phyloP scores from a whole-genome alignment of 2,329 filamentous ascomycete genomes.

The Botryotinia globosa region DNA sequence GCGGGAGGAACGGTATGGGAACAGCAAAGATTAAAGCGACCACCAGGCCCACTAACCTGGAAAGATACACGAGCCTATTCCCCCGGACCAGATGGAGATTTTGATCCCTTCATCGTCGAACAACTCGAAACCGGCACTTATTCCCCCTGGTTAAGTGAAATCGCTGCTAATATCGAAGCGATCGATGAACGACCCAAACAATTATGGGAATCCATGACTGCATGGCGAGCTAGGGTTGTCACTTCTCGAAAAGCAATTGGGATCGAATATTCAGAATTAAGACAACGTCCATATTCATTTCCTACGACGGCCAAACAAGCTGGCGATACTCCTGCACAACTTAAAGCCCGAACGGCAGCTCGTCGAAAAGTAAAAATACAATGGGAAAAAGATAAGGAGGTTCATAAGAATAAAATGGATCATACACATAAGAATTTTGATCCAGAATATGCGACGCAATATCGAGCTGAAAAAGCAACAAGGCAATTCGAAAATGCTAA shows the following conservation, averaged over 20 bases:
- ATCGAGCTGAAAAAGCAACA: conserved; percentile 4
- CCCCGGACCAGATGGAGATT: neutral
- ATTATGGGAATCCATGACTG: neutral
- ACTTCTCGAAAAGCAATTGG: neutral
- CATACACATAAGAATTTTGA: neutral
- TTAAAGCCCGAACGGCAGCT: neutral
- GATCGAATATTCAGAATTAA: neutral
- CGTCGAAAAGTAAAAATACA: neutral
- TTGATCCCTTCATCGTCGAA: neutral
- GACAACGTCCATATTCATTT: neutral
- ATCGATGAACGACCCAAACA: neutral
- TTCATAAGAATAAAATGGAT: conserved; percentile 11
- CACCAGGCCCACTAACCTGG: neutral
- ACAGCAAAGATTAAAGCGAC: neutral
- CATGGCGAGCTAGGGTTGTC: neutral
- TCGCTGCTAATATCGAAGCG: neutral
- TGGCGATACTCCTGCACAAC: neutral
- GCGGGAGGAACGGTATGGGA: neutral
- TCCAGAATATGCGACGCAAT: neutral
- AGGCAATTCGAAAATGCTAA: neutral
- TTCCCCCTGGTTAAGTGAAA: neutral
- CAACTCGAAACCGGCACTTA: neutral
- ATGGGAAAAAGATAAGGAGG: conserved; percentile 5
- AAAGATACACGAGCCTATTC: neutral
- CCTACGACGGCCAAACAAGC: neutral